phyloP scores from a whole-genome alignment of 106 monocot genomes.

The Cymbidium sinense region DNA sequence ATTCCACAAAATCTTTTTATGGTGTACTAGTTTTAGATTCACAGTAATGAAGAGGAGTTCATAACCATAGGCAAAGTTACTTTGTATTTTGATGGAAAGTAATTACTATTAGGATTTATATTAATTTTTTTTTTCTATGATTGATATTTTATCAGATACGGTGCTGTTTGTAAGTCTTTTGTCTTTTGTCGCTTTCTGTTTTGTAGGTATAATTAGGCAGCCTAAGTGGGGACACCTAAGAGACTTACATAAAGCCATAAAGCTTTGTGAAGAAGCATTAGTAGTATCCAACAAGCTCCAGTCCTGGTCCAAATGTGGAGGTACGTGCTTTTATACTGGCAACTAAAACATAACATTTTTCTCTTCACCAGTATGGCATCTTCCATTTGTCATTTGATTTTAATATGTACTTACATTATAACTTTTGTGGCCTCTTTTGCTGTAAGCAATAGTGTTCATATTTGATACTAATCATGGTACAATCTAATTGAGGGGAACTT shows the following conservation, averaged over 20 bases:
- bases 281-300: conserved; percentile 59
- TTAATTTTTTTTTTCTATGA: not conserved
- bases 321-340: conserved; percentile 9
- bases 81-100: not conserved
- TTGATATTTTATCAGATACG: not conserved
- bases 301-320: conserved; percentile 77
- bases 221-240: conserved; percentile 95
- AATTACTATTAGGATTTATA: not conserved
- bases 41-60: not conserved
- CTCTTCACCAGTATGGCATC: not conserved
- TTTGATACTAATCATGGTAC: not conserved
- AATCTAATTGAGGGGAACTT: not conserved
- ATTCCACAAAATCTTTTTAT: not conserved
- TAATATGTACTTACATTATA: not conserved
- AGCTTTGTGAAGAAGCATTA: conserved; percentile 74
- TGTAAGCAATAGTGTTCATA: not conserved
- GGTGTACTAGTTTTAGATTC: not conserved
- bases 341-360: not conserved
- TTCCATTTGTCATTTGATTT: not conserved
- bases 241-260: conserved; percentile 85
- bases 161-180: not conserved
- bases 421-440: not conserved
- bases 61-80: not conserved
- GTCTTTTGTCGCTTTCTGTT: not conserved
- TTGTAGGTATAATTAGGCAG: conserved; percentile 48